Evolutionary conservation across 2,329 filamentous ascomycete species (phyloP).

Genomic region (Torrubiella hemipterigena): DNA sequence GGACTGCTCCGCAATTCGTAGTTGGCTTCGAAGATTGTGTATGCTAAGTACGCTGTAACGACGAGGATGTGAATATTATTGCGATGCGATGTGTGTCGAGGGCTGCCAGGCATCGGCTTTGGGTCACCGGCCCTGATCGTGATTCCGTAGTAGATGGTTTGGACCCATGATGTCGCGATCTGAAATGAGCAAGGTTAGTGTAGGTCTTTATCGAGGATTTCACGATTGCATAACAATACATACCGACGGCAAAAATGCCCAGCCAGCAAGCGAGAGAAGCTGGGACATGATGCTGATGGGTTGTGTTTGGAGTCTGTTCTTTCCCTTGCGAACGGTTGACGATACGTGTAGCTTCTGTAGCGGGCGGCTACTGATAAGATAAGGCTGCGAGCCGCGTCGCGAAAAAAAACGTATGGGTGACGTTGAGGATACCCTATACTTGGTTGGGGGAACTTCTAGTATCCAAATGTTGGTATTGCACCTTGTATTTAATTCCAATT

Average conservation of each 20-base stretch:
- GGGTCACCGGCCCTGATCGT: conserved; percentile 83
- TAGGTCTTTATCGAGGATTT: neutral
- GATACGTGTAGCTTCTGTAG: too few species aligned
- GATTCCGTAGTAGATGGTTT: conserved; percentile 74
- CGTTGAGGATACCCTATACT: too few species aligned
- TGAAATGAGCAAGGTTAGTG: conserved; percentile 20
- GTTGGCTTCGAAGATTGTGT: conserved; percentile 89
- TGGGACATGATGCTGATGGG: conserved; percentile 38
- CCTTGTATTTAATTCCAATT: too few species aligned
- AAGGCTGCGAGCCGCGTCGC: too few species aligned
- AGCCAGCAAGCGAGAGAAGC: conserved; percentile 41
- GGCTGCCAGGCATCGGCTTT: conserved; percentile 58
- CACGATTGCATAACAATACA: too few species aligned
- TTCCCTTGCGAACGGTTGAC: too few species aligned
- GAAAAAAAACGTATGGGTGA: too few species aligned
- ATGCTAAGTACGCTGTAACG: conserved; percentile 71
- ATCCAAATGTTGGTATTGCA: too few species aligned
- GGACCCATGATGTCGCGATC: conserved; percentile 67
- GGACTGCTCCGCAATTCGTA: conserved; percentile 59
- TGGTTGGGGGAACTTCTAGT: too few species aligned
- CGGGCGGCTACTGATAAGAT: too few species aligned
- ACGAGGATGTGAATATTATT: conserved; percentile 75
- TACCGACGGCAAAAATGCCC: conserved; percentile 44
- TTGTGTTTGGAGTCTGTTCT: too few species aligned
- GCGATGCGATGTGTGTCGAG: conserved; percentile 60